Percentiles rank a stretch among this genome's conserved stretches.
Evolutionary conservation across 345 rosid species (phyloP).

Genomic region (Stellera chamaejasme): DNA sequence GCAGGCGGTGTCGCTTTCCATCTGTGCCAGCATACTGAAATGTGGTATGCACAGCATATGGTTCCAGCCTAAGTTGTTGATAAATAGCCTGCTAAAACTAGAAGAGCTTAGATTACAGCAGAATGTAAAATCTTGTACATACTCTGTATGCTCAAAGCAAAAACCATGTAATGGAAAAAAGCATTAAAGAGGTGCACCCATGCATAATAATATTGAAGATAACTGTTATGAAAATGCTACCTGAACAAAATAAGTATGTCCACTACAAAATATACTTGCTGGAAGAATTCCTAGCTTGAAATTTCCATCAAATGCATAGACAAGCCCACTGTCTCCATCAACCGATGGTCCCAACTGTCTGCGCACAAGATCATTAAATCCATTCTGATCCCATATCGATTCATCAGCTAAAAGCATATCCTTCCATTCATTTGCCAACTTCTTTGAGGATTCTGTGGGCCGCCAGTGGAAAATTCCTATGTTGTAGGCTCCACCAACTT

Average conservation of each 20-base stretch:
- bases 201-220: neutral
- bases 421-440: conserved; percentile 93
- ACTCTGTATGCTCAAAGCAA: too few species aligned
- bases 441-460: conserved; percentile 73
- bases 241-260: conserved; percentile 96
- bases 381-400: conserved; percentile 97
- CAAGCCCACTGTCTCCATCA: conserved; percentile 68
- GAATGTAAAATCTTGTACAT: too few species aligned
- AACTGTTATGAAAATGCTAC: conserved; percentile 28
- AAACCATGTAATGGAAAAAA: too few species aligned
- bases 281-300: conserved; percentile 93
- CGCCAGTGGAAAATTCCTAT: conserved; percentile 98
- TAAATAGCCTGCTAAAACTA: conserved; percentile 60
- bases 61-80: conserved; percentile 81
- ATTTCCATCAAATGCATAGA: conserved; percentile 86
- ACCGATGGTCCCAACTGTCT: conserved; percentile 89
- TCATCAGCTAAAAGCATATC: conserved; percentile 82
- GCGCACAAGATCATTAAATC: conserved; percentile 77
- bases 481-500: conserved; percentile 88
- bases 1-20: conserved; percentile 92
- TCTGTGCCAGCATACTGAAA: conserved; percentile 96
- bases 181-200: too few species aligned
- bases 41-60: conserved; percentile 94
- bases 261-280: conserved; percentile 92
- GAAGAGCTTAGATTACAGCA: conserved; percentile 6